These are phyloP conservation scores for Mucor plumbeus DNA, from an alignment of 371 early-diverging fungal genomes.

Conservation along the genomic window DNA sequence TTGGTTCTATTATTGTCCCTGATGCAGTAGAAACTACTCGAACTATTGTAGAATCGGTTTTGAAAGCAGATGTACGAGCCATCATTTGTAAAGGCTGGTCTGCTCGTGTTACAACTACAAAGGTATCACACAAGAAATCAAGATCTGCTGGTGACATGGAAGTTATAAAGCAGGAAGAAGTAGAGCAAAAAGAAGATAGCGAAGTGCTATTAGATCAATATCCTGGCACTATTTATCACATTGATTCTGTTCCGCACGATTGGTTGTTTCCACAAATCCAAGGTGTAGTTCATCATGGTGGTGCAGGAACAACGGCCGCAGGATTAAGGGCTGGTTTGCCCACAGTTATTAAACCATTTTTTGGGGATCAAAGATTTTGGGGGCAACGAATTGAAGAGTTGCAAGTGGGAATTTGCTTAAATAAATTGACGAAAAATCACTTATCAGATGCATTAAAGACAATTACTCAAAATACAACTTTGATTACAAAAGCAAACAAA, in stretches of 20 bases:
- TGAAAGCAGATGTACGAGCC: constrained; percentile 70
- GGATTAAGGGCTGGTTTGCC: constrained; percentile 79
- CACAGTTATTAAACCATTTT: constrained; percentile 80
- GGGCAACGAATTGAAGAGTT: constrained; percentile 70
- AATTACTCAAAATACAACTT: constrained; percentile 64
- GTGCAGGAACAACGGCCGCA: constrained; percentile 86
- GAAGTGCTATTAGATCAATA: constrained; percentile 34
- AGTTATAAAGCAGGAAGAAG: constrained; percentile 24
- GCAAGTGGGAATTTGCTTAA: constrained; percentile 65
- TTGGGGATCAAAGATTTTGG: constrained; percentile 89
- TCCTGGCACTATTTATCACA: constrained; percentile 55
- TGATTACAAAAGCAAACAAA: constrained; percentile 60
- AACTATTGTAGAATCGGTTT: constrained; percentile 70
- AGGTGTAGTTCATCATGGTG: constrained; percentile 87
- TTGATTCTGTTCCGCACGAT: constrained; percentile 80
- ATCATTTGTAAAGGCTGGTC: constrained; percentile 87
- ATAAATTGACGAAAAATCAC: constrained; percentile 59
- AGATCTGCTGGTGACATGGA: constrained; percentile 18
- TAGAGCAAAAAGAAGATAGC: constrained; percentile 31
- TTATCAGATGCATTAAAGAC: constrained; percentile 56
- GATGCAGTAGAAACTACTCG: constrained; percentile 75
- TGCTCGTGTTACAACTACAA: constrained; percentile 40
- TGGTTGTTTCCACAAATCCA: constrained; percentile 83
- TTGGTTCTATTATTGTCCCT: constrained; percentile 83
- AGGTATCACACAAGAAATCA: constrained; percentile 15